phyloP scores from a whole-genome alignment of 192 early-diverging fungal genomes.

The Thamnidium elegans region DNA sequence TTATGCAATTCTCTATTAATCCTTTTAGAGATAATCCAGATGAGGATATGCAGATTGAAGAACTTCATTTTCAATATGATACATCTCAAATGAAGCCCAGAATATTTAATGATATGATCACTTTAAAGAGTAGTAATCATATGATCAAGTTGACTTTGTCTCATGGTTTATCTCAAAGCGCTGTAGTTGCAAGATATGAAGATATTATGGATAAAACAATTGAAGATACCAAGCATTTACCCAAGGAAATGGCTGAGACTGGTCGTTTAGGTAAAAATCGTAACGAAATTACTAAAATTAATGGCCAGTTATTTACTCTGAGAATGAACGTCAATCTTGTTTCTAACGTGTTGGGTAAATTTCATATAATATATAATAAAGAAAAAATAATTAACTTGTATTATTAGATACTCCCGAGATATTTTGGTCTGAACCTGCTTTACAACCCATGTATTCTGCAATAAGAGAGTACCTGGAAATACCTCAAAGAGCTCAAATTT shows the following conservation, averaged over 20 bases:
- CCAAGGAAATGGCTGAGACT: slow-evolving; percentile 54
- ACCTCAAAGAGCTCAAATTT: slow-evolving; percentile 54
- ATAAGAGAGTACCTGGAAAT: slow-evolving; percentile 75
- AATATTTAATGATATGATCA: slow-evolving; percentile 88
- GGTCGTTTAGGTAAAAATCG: slow-evolving; percentile 50
- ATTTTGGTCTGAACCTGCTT: slow-evolving; percentile 77
- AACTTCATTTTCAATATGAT: slow-evolving; percentile 83
- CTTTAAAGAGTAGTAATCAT: slow-evolving; percentile 60
- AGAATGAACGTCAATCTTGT: slow-evolving; percentile 83
- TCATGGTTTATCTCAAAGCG: slow-evolving; percentile 56
- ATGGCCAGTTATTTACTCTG: slow-evolving; percentile 64
- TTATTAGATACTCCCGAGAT: slow-evolving; percentile 69
- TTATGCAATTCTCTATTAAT: slow-evolving; percentile 37
- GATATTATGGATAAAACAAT: slow-evolving; percentile 62
- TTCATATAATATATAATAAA: not conserved
- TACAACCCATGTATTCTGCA: slow-evolving; percentile 75
- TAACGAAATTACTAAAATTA: slow-evolving; percentile 53
- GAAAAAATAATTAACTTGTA: too few relatives aligned
- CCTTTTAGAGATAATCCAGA: slow-evolving; percentile 39
- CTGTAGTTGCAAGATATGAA: slow-evolving; percentile 57
- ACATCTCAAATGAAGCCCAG: slow-evolving; percentile 57
- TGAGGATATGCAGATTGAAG: slow-evolving; percentile 65
- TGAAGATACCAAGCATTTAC: slow-evolving; percentile 58
- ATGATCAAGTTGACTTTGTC: slow-evolving; percentile 61
- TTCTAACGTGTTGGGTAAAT: slow-evolving; percentile 73